Conservation (phyloP, 2,329 filamentous ascomycete genomes). For the Aspergillus cejpii region DNA sequence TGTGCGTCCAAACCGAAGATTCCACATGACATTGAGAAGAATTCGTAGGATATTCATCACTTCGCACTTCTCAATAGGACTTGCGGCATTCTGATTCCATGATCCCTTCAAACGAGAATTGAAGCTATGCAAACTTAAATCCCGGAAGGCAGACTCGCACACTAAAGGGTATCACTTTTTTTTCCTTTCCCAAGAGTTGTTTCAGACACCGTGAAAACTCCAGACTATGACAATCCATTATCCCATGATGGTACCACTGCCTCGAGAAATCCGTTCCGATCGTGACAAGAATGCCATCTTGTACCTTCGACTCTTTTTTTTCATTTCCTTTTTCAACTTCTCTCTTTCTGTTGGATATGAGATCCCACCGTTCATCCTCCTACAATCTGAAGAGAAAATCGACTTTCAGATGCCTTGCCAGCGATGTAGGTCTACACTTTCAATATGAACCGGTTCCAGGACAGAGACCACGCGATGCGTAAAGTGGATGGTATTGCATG, state of each 20-base stretch:
- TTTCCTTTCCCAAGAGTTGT: conserved; percentile 36
- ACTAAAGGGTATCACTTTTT: conserved; percentile 42
- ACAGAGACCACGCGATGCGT: conserved; percentile 30
- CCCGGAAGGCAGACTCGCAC: conserved; percentile 36
- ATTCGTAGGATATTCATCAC: conserved; percentile 25
- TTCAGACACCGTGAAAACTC: conserved; percentile 37
- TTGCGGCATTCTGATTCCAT: conserved; percentile 26
- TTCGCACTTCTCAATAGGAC: conserved; percentile 17
- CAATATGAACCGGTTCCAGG: conserved; percentile 24
- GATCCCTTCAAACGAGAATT: conserved; percentile 27
- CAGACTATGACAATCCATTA: conserved; percentile 30
- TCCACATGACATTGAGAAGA: conserved; percentile 26
- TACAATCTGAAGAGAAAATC: conserved; percentile 16
- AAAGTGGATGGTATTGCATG: conserved; percentile 25
- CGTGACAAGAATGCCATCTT: conserved; percentile 21
- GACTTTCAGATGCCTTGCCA: conserved; percentile 21
- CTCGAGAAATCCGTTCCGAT: conserved; percentile 22
- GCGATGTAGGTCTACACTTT: conserved; percentile 25
- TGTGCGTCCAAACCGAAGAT: conserved; percentile 22
- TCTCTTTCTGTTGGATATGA: conserved; percentile 7
- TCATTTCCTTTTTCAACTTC: conserved; percentile 12
- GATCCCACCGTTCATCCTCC: conserved; percentile 5
- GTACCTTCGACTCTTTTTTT: conserved; percentile 10
- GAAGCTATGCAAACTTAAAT: conserved; percentile 35
- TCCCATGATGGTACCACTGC: conserved; percentile 24